These are phyloP conservation scores for Russula abietina DNA, from an alignment of 768 basidiomycete genomes.

Conservation along the genomic window DNA sequence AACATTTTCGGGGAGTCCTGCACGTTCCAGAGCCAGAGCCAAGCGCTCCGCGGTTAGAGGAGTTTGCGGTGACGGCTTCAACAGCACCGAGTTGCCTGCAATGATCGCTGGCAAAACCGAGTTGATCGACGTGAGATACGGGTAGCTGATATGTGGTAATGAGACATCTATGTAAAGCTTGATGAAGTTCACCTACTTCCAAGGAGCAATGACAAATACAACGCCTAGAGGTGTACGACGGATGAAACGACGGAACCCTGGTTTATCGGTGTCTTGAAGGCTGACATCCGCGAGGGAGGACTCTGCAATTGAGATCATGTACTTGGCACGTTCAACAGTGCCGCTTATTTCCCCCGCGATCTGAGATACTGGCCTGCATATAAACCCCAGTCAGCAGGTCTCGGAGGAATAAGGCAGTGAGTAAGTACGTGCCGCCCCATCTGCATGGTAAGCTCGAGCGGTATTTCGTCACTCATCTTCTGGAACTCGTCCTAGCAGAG, in stretches of 20 bases:
- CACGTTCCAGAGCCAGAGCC: constrained; percentile 55
- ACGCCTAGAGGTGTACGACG: constrained; percentile 81
- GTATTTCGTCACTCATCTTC: constrained; percentile 52
- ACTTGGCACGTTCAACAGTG: constrained; percentile 71
- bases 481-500: constrained; percentile 43
- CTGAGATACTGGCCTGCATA: constrained; percentile 68
- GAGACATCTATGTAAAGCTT: constrained; percentile 1
- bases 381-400: neutral
- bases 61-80: constrained; percentile 97
- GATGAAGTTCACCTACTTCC: constrained; percentile 60
- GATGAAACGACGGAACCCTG: constrained; percentile 80
- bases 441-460: constrained; percentile 73
- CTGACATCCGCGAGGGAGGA: constrained; percentile 66
- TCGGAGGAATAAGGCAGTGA: neutral
- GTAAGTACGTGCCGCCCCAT: constrained; percentile 73
- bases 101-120: constrained; percentile 87
- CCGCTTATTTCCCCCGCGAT: constrained; percentile 74
- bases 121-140: constrained; percentile 87
- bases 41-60: constrained; percentile 84
- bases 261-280: constrained; percentile 70
- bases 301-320: constrained; percentile 81
- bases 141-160: constrained; percentile 49
- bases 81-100: constrained; percentile 81
- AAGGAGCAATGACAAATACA: constrained; percentile 81
- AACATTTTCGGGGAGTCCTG: constrained; percentile 72